These are phyloP conservation scores for Ceratocystis ficicola DNA, from an alignment of 2,329 filamentous ascomycete genomes.

Conservation along the genomic window DNA sequence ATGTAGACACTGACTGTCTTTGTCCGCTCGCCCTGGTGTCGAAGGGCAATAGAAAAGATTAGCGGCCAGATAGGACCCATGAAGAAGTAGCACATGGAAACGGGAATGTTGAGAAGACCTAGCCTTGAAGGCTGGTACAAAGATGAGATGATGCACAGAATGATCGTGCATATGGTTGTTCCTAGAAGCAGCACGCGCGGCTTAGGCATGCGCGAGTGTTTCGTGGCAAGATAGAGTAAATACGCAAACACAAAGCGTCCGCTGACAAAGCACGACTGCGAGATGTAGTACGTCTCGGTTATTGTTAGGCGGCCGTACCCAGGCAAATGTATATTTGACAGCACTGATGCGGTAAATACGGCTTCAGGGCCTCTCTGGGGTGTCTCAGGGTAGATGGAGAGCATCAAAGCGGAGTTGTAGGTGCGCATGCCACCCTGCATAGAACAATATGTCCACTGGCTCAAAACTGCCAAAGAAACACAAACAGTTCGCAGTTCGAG, in stretches of 20 bases:
- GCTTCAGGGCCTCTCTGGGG: constrained; percentile 30
- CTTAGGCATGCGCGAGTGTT: constrained; percentile 41
- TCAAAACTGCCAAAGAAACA: constrained; percentile 58
- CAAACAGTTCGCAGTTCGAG: constrained; percentile 43
- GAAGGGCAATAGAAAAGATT: constrained; percentile 65
- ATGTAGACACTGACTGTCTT: constrained; percentile 69
- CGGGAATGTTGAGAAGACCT: constrained; percentile 45
- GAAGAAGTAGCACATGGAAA: constrained; percentile 63
- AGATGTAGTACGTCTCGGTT: constrained; percentile 57
- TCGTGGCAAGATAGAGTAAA: constrained; percentile 47
- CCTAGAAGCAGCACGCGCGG: constrained; percentile 53
- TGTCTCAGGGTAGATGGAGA: constrained; percentile 27
- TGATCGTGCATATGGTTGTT: constrained; percentile 45
- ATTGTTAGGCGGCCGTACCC: constrained; percentile 41
- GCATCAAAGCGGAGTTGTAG: constrained; percentile 45
- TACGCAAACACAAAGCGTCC: constrained; percentile 58
- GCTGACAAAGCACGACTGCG: constrained; percentile 59
- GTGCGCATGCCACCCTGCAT: constrained; percentile 56
- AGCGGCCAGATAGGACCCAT: constrained; percentile 75
- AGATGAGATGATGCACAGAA: constrained; percentile 32
- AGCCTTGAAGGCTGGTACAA: constrained; percentile 39
- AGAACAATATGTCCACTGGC: constrained; percentile 70
- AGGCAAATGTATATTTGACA: constrained; percentile 22
- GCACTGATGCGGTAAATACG: constrained; percentile 24
- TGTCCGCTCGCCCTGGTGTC: constrained; percentile 66